phyloP scores from a whole-genome alignment of 768 basidiomycete species.

The Rhodotorula graminis region DNA sequence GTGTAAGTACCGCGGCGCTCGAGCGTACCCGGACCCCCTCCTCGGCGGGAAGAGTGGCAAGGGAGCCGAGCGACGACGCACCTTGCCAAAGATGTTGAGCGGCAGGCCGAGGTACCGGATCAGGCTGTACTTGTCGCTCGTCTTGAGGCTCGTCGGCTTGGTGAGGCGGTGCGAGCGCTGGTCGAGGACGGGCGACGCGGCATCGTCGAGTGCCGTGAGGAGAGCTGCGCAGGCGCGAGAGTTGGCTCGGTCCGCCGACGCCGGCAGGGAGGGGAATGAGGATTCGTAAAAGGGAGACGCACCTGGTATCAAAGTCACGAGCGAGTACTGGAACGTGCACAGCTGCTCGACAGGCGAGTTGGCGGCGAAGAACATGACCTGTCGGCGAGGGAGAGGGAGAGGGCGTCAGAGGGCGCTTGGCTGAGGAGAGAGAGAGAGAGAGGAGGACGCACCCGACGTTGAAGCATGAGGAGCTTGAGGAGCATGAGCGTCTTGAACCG shows the following conservation, averaged over 20 bases:
- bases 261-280: not conserved
- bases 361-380: conserved; percentile 89
- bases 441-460: conserved; percentile 65
- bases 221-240: conserved; percentile 55
- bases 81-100: conserved; percentile 86
- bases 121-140: conserved; percentile 86
- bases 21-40: too few species aligned
- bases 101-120: conserved; percentile 89
- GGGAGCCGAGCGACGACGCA: conserved; percentile 47
- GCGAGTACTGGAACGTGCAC: conserved; percentile 95
- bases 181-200: conserved; percentile 76
- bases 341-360: conserved; percentile 84
- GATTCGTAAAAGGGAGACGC: conserved; percentile 40
- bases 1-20: too few species aligned
- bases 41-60: too few species aligned
- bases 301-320: conserved; percentile 91
- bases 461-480: conserved; percentile 89
- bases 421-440: not conserved
- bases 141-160: conserved; percentile 71
- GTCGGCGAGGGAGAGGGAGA: not conserved
- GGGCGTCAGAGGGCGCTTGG: not conserved
- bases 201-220: conserved; percentile 82
- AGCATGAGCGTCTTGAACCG: conserved; percentile 85
- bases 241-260: not conserved
- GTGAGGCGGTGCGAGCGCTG: conserved; percentile 59